Evolutionary conservation across 1,139 yeast genomes (phyloP).

Genomic region (Scheffersomyces insectosa): DNA sequence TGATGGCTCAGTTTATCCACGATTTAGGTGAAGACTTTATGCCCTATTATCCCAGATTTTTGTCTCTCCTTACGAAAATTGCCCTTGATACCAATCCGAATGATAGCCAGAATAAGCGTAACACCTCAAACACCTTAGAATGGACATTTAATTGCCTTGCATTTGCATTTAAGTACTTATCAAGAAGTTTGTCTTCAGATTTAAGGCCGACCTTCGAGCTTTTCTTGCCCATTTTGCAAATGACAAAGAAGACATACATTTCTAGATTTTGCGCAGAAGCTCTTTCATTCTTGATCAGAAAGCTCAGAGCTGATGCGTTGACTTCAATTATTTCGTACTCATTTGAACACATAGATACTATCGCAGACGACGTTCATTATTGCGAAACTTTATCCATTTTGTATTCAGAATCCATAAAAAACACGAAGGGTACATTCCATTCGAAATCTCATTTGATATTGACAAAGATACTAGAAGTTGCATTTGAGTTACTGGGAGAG

Average conservation of each 20-base stretch:
- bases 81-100: conserved; percentile 50
- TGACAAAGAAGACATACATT: conserved; percentile 58
- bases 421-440: conserved; percentile 72
- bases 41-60: conserved; percentile 58
- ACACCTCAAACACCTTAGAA: conserved; percentile 71
- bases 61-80: conserved; percentile 52
- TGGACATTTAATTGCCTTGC: conserved; percentile 86
- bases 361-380: conserved; percentile 41
- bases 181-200: conserved; percentile 62
- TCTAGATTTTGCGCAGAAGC: conserved; percentile 91
- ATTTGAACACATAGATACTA: conserved; percentile 42
- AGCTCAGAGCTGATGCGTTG: conserved; percentile 55
- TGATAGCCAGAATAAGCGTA: conserved; percentile 41
- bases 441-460: conserved; percentile 62
- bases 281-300: conserved; percentile 76
- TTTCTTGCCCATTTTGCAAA: conserved; percentile 63
- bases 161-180: conserved; percentile 82
- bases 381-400: conserved; percentile 60
- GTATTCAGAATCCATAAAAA: conserved; percentile 73
- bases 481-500: conserved; percentile 18
- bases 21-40: conserved; percentile 92
- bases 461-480: conserved; percentile 40
- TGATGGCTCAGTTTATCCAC: conserved; percentile 82
- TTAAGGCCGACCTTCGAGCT: conserved; percentile 66
- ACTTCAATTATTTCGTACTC: conserved; percentile 49